Evolutionary conservation across 164 flowering plant genomes (phyloP), one percentile per base, ranked within the genome.

Genomic region (Umbellularia californica): DNA sequence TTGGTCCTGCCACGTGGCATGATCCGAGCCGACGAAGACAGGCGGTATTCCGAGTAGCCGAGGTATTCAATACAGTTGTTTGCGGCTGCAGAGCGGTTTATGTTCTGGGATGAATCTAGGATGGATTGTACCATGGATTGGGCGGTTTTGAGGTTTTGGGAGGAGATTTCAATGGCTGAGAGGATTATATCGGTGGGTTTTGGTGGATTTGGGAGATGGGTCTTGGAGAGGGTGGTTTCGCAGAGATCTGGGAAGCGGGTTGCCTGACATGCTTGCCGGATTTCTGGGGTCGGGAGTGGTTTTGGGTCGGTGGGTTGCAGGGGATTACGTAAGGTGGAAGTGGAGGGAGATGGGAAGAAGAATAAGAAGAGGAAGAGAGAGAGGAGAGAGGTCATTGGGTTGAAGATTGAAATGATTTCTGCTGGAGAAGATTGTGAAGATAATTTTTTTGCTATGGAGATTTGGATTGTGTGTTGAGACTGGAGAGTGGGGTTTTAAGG

Each of bases 211-310:
- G 84, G 78, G 19, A 88, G 84, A 70, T 72, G 58, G 71, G 70
- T 20, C 1, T 70, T 12, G 20, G 17, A 50, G 80, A 91, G 77
- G 19, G 87, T 66, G 33, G 86, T 15, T 23, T 71, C 75, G 79
- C 98, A 95, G 28, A 71, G 22, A n/a, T 82, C 79, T 0, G 92
- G 86, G 77, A 74, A 83, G 1, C 89, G 87, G 1, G 97, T 89
- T 74, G 97, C 90, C 19, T 85, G 84, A 82, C 97, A 94, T 35
- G 95, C 92, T 68, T 76, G 84, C 0, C 55, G 83, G 76, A 87
- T 81, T 55, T 74, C 70, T 5, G 47, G 47, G 47, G 10, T 9
- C 9, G 47, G 47, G 47, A 9, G 47, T 41, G 47, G 47, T 41
- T 20, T n/a, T 28, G 20, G 70, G 22, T n/a, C n/a, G 3, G 69